Conservation (phyloP, 441 rosid genomes). For the Pelargonium cotyledonis region DNA sequence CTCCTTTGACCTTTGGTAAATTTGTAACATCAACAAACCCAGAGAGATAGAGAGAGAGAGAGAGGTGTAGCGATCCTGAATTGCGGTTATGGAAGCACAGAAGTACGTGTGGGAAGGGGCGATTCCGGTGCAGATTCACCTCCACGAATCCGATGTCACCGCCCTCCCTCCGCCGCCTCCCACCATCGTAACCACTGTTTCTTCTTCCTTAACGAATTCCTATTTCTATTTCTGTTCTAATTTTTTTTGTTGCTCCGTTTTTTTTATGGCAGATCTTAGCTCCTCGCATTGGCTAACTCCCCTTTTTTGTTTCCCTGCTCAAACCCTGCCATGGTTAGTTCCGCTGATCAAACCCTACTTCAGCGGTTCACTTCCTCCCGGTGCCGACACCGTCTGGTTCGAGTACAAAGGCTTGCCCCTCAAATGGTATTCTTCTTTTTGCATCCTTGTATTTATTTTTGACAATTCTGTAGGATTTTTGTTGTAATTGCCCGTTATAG, state of each 20-base stretch:
- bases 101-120: conserved; percentile 88
- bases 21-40: background rate
- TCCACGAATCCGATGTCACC: conserved; percentile 81
- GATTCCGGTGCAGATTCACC: conserved; percentile 76
- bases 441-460: background rate
- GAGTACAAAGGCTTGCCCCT: conserved; percentile 85
- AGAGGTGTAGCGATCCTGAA: background rate
- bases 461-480: background rate
- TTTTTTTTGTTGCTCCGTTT: background rate
- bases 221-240: background rate
- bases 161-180: conserved; percentile 82
- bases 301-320: too few relatives aligned
- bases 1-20: background rate
- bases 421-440: conserved; percentile 50
- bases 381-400: conserved; percentile 78
- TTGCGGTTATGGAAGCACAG: conserved; percentile 42
- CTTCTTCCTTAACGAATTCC: background rate
- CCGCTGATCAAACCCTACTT: conserved; percentile 67
- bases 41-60: background rate
- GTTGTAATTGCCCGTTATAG: background rate
- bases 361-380: conserved; percentile 80
- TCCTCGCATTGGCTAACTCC: conserved; percentile 79
- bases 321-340: conserved; percentile 60
- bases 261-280: conserved; percentile 47
- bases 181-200: conserved; percentile 31